Evolutionary conservation across 2,329 filamentous ascomycete species (phyloP), one percentile per base, ranked within the genome.

Genomic region (Bipolaris cookei): DNA sequence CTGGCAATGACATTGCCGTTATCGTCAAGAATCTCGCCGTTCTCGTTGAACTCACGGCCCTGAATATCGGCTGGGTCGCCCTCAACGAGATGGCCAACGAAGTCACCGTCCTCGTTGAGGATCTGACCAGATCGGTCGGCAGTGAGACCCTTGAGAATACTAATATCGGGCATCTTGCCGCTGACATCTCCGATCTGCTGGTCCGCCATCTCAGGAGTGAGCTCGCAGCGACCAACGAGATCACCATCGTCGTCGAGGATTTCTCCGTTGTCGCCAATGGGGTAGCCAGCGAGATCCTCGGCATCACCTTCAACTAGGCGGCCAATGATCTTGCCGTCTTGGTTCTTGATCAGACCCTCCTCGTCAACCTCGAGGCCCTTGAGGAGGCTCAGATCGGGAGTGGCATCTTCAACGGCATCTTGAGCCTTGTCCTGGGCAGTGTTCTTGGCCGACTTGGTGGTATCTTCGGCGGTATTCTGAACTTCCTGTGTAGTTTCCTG

Each of bases 211-310:
- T 82, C 80, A 13, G 81, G 80, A 16, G 80, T 74, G 32, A 82
- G 75, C 60, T 84, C 82, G 50, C 81, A 79, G 54, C 82, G 81
- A 48, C 83, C 83, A 45, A 85, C 81, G 21, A 84, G 79, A 61
- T 83, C 80, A 21, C 83, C 83, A 58, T 83, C 80, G 39, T 84
- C 81, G 56, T 84, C 81, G 21, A 85, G 78, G 28, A 85, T 84
- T 64, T 84, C 82, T 55, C 83, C 83, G 13, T 84, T 77, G 35
- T 83, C 79, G 54, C 82, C 82, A 56, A 83, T 82, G 14, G 75
- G 76, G 67, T 83, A 83, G 34, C 82, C 82, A 47, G 74, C 78
- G 43, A 83, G 80, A 58, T 83, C 81, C 67, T 83, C 81, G 20
- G 81, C 81, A 54, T 83, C 81, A 56, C 81, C 82, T 66, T 84